These are phyloP conservation scores for Xylaria digitata DNA, from an alignment of 2,329 filamentous ascomycete genomes.

Conservation along the genomic window DNA sequence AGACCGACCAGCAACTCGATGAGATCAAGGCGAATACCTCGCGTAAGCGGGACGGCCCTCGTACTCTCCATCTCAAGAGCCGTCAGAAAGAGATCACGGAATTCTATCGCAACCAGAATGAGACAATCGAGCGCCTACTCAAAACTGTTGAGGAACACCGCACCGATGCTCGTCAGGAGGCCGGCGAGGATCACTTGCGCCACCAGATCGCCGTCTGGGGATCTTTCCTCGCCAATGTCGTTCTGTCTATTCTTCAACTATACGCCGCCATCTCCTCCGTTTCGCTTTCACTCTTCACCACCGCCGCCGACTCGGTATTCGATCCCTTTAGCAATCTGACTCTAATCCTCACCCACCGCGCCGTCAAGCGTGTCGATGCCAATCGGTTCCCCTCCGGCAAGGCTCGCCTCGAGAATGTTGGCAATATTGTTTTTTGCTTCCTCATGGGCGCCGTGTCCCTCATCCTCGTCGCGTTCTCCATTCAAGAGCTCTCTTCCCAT, in stretches of 20 bases:
- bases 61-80: constrained; percentile 35
- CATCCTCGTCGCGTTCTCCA: constrained; percentile 90
- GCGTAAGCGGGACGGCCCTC: constrained; percentile 71
- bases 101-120: constrained; percentile 93
- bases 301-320: constrained; percentile 95
- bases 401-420: constrained; percentile 91
- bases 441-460: constrained; percentile 93
- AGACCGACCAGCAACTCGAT: constrained; percentile 79
- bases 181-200: constrained; percentile 82
- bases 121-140: constrained; percentile 89
- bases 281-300: constrained; percentile 96
- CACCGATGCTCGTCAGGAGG: constrained; percentile 81
- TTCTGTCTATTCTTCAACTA: constrained; percentile 83
- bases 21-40: constrained; percentile 84
- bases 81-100: constrained; percentile 71
- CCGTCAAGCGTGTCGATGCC: constrained; percentile 87
- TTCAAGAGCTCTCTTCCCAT: constrained; percentile 72
- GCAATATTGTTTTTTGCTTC: constrained; percentile 96
- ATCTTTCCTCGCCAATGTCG: constrained; percentile 81
- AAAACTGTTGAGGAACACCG: constrained; percentile 94
- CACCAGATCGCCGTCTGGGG: constrained; percentile 74
- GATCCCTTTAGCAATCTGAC: constrained; percentile 91
- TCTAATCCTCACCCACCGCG: constrained; percentile 86
- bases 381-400: constrained; percentile 91
- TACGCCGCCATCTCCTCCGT: constrained; percentile 88